A percentile compares a stretch with the other conserved stretches of the same genome.
phyloP scores from a whole-genome alignment of 1,284 basidiomycete species.

The Wallemia mellicola region DNA sequence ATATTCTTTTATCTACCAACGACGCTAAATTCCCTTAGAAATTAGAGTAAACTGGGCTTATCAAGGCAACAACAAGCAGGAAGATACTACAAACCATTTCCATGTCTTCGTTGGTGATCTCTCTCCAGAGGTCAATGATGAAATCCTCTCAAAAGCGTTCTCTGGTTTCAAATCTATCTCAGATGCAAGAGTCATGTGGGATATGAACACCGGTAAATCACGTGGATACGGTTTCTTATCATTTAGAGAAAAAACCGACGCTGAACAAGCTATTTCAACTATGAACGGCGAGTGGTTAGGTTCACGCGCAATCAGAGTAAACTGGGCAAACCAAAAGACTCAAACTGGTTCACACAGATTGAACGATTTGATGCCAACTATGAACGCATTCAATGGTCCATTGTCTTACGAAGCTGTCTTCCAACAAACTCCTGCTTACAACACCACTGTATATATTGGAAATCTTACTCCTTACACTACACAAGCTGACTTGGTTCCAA shows the following conservation, averaged over 20 bases:
- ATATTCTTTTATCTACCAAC: not conserved
- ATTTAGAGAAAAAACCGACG: slow-evolving; percentile 84
- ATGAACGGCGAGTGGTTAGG: slow-evolving; percentile 99
- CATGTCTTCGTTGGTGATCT: slow-evolving; percentile 98
- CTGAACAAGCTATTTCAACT: slow-evolving; percentile 85
- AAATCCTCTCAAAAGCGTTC: slow-evolving; percentile 85
- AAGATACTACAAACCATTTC: slow-evolving; percentile 80
- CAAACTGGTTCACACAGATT: slow-evolving; percentile 23
- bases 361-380: slow-evolving; percentile 5
- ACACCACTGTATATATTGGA: slow-evolving; percentile 89
- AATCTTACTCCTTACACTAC: slow-evolving; percentile 88
- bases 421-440: slow-evolving; percentile 61
- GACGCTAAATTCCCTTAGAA: slow-evolving; percentile 18
- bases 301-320: slow-evolving; percentile 84
- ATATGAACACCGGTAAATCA: slow-evolving; percentile 96
- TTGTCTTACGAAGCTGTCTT: slow-evolving; percentile 64
- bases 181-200: slow-evolving; percentile 98
- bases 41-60: slow-evolving; percentile 96
- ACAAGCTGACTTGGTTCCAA: slow-evolving; percentile 74
- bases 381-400: slow-evolving; percentile 34
- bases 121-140: slow-evolving; percentile 88
- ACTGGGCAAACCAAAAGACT: slow-evolving; percentile 99
- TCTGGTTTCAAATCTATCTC: slow-evolving; percentile 74
- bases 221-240: slow-evolving; percentile 78
- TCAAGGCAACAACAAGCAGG: slow-evolving; percentile 80